Evolutionary conservation across 164 flowering plant genomes (phyloP).

Genomic region (Kingdonia uniflora): DNA sequence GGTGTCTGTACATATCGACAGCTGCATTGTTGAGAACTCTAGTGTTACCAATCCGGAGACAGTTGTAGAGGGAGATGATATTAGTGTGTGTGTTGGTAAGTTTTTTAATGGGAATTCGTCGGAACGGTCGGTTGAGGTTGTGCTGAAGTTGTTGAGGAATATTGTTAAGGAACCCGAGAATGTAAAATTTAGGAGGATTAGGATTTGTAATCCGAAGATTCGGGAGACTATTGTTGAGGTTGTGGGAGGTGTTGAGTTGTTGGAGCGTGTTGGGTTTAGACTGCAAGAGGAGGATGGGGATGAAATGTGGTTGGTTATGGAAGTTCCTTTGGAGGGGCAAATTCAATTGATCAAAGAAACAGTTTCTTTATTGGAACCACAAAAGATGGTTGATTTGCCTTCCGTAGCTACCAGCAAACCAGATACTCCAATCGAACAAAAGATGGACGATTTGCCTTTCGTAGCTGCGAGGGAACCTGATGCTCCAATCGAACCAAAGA

Average conservation of each 20-base stretch:
- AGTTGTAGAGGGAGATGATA: conserved; percentile 14
- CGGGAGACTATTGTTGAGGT: conserved; percentile 66
- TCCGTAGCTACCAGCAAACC: conserved; percentile 18
- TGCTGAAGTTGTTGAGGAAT: conserved; percentile 58
- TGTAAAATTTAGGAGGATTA: conserved; percentile 67
- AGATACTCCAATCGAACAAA: conserved; percentile 23
- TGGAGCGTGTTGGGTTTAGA: conserved; percentile 72
- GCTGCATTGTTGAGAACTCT: conserved; percentile 29
- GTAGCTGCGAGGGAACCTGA: not conserved
- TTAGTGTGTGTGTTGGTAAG: conserved; percentile 34
- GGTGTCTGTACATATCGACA: conserved; percentile 60
- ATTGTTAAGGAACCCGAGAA: conserved; percentile 65
- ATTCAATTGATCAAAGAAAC: conserved; percentile 32
- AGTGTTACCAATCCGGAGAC: conserved; percentile 4
- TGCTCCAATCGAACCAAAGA: conserved; percentile 24
- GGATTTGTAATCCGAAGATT: conserved; percentile 86
- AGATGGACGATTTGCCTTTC: not conserved
- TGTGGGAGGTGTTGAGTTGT: conserved; percentile 69
- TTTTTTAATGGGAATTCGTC: conserved; percentile 61
- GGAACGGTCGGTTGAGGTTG: conserved; percentile 58
- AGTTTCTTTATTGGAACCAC: conserved; percentile 39
- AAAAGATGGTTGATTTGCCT: conserved; percentile 14
- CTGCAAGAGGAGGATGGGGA: conserved; percentile 52
- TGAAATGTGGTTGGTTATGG: conserved; percentile 87
- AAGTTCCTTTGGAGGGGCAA: conserved; percentile 36